phyloP scores from a whole-genome alignment of 352 stramenopile genomes.

The Globisporangium emineosum region DNA sequence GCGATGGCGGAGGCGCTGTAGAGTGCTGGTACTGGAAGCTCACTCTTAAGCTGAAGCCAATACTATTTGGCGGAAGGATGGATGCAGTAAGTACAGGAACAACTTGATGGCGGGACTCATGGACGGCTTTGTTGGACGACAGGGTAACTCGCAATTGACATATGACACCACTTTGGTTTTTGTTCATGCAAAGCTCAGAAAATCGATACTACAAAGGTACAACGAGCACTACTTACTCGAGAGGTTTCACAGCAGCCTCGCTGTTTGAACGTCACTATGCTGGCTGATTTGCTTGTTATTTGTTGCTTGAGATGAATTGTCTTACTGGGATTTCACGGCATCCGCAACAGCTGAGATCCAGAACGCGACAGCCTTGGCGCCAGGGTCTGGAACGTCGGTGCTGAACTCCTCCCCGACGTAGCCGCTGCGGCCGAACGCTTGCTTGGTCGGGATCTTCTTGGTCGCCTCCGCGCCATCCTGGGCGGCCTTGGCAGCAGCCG shows the following conservation, averaged over 20 bases:
- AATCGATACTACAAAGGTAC: background rate
- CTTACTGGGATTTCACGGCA: conserved; percentile 31
- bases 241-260: too few species aligned
- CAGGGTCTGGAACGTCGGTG: conserved; percentile 90
- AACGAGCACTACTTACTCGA: background rate
- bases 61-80: too few species aligned
- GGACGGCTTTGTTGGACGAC: too few species aligned
- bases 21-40: too few species aligned
- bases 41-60: too few species aligned
- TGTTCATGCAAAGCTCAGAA: background rate
- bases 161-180: background rate
- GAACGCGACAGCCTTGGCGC: conserved; percentile 91
- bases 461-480: conserved; percentile 90
- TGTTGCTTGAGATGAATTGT: background rate
- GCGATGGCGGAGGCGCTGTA: too few species aligned
- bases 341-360: conserved; percentile 76
- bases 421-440: conserved; percentile 66
- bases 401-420: conserved; percentile 91
- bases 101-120: too few species aligned
- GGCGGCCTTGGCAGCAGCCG: conserved; percentile 66
- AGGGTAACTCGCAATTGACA: background rate
- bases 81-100: too few species aligned
- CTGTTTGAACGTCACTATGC: background rate
- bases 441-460: conserved; percentile 76
- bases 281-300: background rate